Evolutionary conservation across 208 protist genomes (phyloP), one percentile per base, ranked within the genome.

Genomic region (Acanthamoeba sp.): DNA sequence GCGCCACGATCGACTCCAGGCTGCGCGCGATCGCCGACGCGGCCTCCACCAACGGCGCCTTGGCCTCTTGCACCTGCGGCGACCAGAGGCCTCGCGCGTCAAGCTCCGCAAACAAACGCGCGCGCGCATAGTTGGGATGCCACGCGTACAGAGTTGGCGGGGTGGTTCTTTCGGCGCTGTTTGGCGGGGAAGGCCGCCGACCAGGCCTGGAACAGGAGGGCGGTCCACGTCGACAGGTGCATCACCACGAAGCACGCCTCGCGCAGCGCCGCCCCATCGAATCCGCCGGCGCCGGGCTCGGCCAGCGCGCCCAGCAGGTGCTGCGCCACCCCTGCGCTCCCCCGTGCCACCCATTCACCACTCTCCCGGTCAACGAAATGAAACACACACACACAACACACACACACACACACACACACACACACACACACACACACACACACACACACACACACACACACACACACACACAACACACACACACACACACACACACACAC

Each of bases 121-220:
- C 6, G 18, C 9, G 4, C 27, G 40, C 9, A n/a, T 50, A 1
- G 9, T 12, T 29, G 2, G 42, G 9, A 57, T 16, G 1, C 9
- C 9, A 85, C 2, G 7, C 12, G 76, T 85, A 85, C 76, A 4
- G 45, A 85, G 45, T 85, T 85, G 76, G 76, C 76, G 3, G 66
- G 66, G 20, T 85, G 76, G 45, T 85, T 57, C 76, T 85, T 85
- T 36, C 76, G 76, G 76, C 76, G 76, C 76, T 85, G 76, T 18
- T 85, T 85, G 76, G 76, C 36, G 22, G 76, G 76, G 76, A 85
- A 85, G 38, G 45, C 76, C 16, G 76, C 76, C 22, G 76, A 20
- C 76, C 76, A 85, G 20, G 76, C 76, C 76, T 85, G 40, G 45
- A 59, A 85, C 22, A 85, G 76, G 42, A 57, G 1, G 2, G 76